Evolutionary conservation across 257 asterid species (phyloP).

Genomic region (Solanum chmielewskii): DNA sequence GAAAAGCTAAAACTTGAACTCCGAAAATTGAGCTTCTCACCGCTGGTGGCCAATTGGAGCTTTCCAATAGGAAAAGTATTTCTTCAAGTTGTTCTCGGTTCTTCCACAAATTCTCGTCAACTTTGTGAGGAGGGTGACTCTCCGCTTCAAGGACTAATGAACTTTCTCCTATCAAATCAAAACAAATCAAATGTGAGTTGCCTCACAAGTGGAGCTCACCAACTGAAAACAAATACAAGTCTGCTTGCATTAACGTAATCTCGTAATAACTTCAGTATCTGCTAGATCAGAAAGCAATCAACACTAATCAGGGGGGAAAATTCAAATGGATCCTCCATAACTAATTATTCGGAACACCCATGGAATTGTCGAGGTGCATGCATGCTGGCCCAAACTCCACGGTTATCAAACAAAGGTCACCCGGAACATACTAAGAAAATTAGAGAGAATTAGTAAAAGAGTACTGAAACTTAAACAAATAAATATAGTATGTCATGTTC

Average conservation of each 20-base stretch:
- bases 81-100: constrained; percentile 92
- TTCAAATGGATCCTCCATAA: neutral
- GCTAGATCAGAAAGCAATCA: neutral
- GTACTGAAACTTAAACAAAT: neutral
- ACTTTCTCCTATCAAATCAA: constrained; percentile 45
- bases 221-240: neutral
- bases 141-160: constrained; percentile 62
- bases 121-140: constrained; percentile 80
- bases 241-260: neutral
- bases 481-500: neutral
- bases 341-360: neutral
- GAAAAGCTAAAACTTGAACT: neutral
- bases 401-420: neutral
- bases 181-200: neutral
- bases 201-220: neutral
- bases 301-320: neutral
- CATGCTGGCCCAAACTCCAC: neutral
- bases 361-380: neutral
- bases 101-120: constrained; percentile 96
- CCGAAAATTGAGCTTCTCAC: constrained; percentile 30
- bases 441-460: neutral
- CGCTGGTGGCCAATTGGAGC: constrained; percentile 48
- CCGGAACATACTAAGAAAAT: neutral
- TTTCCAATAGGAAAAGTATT: constrained; percentile 55
- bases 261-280: neutral